phyloP scores from a whole-genome alignment of 2,329 filamentous ascomycete species.

The Epichloe hybrida region DNA sequence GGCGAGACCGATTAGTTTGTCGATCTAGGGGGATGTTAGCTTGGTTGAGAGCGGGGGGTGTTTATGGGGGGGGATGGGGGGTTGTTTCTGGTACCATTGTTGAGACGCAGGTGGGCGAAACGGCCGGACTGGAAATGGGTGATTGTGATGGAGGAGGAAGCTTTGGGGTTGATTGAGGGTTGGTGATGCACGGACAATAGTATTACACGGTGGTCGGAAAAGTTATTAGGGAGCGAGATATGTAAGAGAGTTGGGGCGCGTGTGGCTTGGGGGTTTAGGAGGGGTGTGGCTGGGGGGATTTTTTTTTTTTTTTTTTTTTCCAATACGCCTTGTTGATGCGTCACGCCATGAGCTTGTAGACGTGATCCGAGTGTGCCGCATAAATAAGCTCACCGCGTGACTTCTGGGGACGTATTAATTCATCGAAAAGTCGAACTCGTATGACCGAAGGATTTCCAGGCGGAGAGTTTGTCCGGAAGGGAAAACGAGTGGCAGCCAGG shows the following conservation, averaged over 20 bases:
- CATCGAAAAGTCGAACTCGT: no score
- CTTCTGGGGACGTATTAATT: no score
- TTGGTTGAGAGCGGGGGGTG: not conserved
- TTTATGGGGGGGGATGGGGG: constrained; percentile 3
- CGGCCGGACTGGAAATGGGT: not conserved
- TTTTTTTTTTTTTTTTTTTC: no score
- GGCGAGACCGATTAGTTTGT: constrained; percentile 62
- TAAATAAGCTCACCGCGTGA: no score
- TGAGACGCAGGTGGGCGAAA: constrained; percentile 7
- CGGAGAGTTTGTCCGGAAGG: no score
- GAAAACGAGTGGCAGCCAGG: no score
- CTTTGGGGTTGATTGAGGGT: not conserved
- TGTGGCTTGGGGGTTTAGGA: not conserved
- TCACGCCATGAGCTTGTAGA: no score
- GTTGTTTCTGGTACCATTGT: constrained; percentile 16
- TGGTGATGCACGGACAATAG: not conserved
- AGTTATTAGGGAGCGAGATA: not conserved
- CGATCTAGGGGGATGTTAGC: constrained; percentile 47
- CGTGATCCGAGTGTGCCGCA: no score
- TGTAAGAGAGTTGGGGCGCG: not conserved
- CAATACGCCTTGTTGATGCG: no score
- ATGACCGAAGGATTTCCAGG: no score
- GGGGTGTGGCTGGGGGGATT: not conserved
- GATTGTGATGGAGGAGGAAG: not conserved
- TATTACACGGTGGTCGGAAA: not conserved